A percentile compares a stretch with the other conserved stretches of the same genome.
Evolutionary conservation across 2,329 filamentous ascomycete genomes (phyloP).

Genomic region (Xylaria sp.): DNA sequence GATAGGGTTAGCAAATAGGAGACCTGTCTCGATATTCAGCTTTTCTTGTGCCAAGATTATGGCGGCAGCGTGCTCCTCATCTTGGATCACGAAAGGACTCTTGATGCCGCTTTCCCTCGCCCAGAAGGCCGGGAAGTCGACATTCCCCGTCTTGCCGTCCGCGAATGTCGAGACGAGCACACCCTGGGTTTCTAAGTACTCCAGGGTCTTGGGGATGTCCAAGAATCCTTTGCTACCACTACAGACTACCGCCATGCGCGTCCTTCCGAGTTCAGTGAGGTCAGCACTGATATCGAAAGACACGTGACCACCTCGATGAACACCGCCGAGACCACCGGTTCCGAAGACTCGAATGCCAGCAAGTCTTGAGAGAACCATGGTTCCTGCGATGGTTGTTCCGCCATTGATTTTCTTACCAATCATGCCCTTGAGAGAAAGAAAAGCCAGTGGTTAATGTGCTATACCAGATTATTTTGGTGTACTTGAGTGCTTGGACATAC

Average conservation of each 20-base stretch:
- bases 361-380: constrained; percentile 80
- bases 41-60: constrained; percentile 75
- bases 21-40: constrained; percentile 68
- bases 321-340: constrained; percentile 89
- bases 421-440: constrained; percentile 46
- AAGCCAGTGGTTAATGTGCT: constrained; percentile 10
- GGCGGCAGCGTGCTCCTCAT: constrained; percentile 79
- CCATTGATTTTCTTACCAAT: constrained; percentile 68
- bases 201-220: constrained; percentile 83
- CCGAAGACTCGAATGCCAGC: constrained; percentile 91
- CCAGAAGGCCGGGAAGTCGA: constrained; percentile 93
- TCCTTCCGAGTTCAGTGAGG: constrained; percentile 86
- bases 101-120: constrained; percentile 76
- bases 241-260: constrained; percentile 79
- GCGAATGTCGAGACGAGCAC: constrained; percentile 86
- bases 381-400: constrained; percentile 89
- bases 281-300: constrained; percentile 94
- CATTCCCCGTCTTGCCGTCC: constrained; percentile 63
- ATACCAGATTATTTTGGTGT: not conserved
- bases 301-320: constrained; percentile 80
- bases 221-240: constrained; percentile 95
- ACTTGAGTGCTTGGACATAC: constrained; percentile 41
- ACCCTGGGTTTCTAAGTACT: constrained; percentile 66
- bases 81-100: constrained; percentile 69
- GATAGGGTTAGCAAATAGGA: constrained; percentile 87